Base-by-base conservation (phyloP, 2,329 filamentous ascomycete genomes). In the Fusarium neocosmosporiellum region DNA sequence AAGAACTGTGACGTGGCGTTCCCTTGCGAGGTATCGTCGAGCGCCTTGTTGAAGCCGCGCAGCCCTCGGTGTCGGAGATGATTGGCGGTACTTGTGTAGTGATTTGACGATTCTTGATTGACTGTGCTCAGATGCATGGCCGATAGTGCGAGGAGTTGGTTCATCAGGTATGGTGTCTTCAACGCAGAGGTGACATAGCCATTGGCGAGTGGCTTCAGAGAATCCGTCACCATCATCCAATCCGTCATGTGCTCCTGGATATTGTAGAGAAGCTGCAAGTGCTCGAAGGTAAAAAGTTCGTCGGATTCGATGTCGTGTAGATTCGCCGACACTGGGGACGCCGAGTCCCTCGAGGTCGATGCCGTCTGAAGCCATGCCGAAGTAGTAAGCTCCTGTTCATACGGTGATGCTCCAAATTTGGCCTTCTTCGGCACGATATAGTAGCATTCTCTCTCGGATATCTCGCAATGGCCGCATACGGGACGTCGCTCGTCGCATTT, bases 401-500 rank as follows among this genome's bases (percentile, higher is more conserved):
- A 65, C 0, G 65, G 65, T 7, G 43, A 55, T 2, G 29, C 11
- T 10, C 29, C 53, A 7, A 41, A n/a, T 5, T 60, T 65, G 1
- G 11, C 16, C 39, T 48, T 29, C 24, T 48, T 59, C 0, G 46
- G 65, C 0, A 18, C 8, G 24, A 3, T 13, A 29, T 50, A 37
- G 24, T 27, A 20, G 2, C 14, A 53, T 6, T 20, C 14, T 18
- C 43, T 29, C 13, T 65, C 50, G 8, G 69, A 53, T 10, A 71
- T 69, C 4, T 53, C 31, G 18, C 69, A 72, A 27, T 69, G 61
- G 11, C 58, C 41, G 14, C 70, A 72, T 11, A 46, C n/a, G 0
- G 70, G 50, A 4, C 8, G 70, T 7, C 60, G 62, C 4, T 72
- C 69, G 4, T 72, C 70, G 41, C 68, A 72, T 14, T 69, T 71